These are phyloP conservation scores for Aspergillus sp. DNA, from an alignment of 2,329 filamentous ascomycete genomes.

Conservation along the genomic window DNA sequence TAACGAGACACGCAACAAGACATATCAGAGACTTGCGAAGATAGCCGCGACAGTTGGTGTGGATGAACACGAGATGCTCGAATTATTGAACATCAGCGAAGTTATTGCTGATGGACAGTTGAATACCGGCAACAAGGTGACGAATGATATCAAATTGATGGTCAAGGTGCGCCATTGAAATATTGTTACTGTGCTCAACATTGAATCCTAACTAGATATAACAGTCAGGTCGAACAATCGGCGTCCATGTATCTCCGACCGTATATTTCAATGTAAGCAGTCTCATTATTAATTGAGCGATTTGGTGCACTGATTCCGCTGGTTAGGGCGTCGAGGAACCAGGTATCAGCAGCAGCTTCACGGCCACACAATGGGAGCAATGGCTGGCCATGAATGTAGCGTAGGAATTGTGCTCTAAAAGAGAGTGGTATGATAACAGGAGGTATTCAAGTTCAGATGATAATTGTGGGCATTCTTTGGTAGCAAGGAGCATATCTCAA, in stretches of 20 bases:
- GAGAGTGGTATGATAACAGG: slow-evolving; percentile 3
- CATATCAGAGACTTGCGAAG: slow-evolving; percentile 75
- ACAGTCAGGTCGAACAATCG: slow-evolving; percentile 66
- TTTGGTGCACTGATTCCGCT: slow-evolving; percentile 25
- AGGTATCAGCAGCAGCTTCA: slow-evolving; percentile 78
- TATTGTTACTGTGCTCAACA: slow-evolving; percentile 2
- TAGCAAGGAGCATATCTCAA: slow-evolving; percentile 31
- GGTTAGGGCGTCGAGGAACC: slow-evolving; percentile 68
- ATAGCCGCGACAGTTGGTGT: slow-evolving; percentile 70
- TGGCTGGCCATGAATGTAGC: slow-evolving; percentile 70
- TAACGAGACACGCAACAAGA: slow-evolving; percentile 79
- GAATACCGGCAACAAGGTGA: slow-evolving; percentile 80
- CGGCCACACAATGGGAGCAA: slow-evolving; percentile 77
- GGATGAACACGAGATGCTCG: slow-evolving; percentile 69
- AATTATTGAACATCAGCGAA: slow-evolving; percentile 67
- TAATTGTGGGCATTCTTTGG: slow-evolving; percentile 18
- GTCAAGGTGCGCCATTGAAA: slow-evolving; percentile 62
- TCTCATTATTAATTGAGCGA: slow-evolving; percentile 1
- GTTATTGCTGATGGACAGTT: slow-evolving; percentile 66
- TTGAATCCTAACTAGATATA: slow-evolving; percentile 20
- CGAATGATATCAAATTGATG: slow-evolving; percentile 79
- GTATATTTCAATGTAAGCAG: slow-evolving; percentile 72
- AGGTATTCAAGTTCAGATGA: slow-evolving; percentile 12
- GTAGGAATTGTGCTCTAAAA: slow-evolving; percentile 34
- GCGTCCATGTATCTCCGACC: slow-evolving; percentile 89